Percentiles rank a stretch among this genome's conserved stretches.
These are phyloP conservation scores for Paramecium caudatum DNA, from an alignment of 73 alveolate species.

Conservation along the genomic window DNA sequence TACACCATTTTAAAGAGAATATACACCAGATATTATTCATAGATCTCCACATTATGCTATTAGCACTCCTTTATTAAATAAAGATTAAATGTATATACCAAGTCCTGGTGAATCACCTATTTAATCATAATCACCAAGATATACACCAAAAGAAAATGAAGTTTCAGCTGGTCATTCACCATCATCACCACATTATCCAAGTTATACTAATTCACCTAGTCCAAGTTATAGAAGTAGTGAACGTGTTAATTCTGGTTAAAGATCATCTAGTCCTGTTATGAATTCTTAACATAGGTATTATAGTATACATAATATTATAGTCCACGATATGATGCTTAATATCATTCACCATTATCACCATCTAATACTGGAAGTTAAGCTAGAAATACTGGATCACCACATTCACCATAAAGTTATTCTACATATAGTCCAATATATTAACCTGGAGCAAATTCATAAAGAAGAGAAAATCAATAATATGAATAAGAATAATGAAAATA, in stretches of 20 bases:
- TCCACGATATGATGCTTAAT: background rate
- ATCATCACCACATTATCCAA: slow-evolving; percentile 33
- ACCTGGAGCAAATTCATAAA: background rate
- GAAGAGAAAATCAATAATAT: background rate
- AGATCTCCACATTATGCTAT: background rate
- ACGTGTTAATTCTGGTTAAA: slow-evolving; percentile 29
- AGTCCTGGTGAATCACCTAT: slow-evolving; percentile 5
- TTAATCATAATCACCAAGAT: background rate
- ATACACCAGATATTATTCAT: background rate
- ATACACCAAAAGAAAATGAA: background rate
- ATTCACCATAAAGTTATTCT: background rate
- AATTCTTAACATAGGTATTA: slow-evolving; percentile 37
- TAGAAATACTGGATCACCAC: slow-evolving; percentile 32
- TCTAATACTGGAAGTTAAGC: slow-evolving; percentile 10
- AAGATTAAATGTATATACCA: background rate
- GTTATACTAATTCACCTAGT: slow-evolving; percentile 51
- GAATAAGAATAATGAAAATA: slow-evolving; percentile 58
- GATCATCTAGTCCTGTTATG: slow-evolving; percentile 31
- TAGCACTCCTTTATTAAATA: background rate
- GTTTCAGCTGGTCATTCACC: slow-evolving; percentile 10
- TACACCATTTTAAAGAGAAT: background rate
- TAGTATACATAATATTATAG: background rate
- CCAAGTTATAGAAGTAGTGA: slow-evolving; percentile 59
- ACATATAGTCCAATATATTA: slow-evolving; percentile 51
- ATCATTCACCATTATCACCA: background rate